Evolutionary conservation across 192 early-diverging fungal species (phyloP).

Genomic region (Umbelopsis isabellina): DNA sequence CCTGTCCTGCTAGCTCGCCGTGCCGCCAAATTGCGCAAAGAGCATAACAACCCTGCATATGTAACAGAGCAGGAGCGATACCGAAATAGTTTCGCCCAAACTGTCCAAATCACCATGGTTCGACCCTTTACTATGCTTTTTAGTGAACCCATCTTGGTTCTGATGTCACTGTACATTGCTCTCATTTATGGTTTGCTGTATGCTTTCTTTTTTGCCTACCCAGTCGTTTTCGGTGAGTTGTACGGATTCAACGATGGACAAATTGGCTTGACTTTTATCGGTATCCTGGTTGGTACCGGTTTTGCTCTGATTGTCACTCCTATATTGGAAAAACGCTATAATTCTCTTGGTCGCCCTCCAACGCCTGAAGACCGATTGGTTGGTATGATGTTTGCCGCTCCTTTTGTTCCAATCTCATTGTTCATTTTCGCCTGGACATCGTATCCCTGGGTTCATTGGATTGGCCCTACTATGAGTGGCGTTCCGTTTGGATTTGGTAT

Average conservation of each 20-base stretch:
- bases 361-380: slow-evolving; percentile 36
- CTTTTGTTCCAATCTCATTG: slow-evolving; percentile 35
- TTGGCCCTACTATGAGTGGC: slow-evolving; percentile 27
- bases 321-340: slow-evolving; percentile 25
- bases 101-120: slow-evolving; percentile 24
- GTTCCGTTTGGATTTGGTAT: slow-evolving; percentile 36
- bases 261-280: slow-evolving; percentile 35
- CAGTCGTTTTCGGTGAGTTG: slow-evolving; percentile 30
- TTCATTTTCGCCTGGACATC: slow-evolving; percentile 40
- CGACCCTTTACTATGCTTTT: slow-evolving; percentile 34
- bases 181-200: slow-evolving; percentile 34
- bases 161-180: slow-evolving; percentile 36
- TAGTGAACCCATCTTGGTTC: slow-evolving; percentile 33
- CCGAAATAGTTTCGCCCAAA: slow-evolving; percentile 22
- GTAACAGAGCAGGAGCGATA: slow-evolving; percentile 38
- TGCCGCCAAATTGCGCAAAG: slow-evolving; percentile 25
- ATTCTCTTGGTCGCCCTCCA: background rate
- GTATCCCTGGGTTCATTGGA: slow-evolving; percentile 37
- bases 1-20: slow-evolving; percentile 26
- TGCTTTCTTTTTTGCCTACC: slow-evolving; percentile 39
- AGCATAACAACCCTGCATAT: slow-evolving; percentile 25
- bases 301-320: slow-evolving; percentile 33
- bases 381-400: slow-evolving; percentile 32
- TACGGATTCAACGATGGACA: slow-evolving; percentile 37
- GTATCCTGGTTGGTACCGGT: slow-evolving; percentile 26